phyloP scores from a whole-genome alignment of 768 basidiomycete genomes.

The Tylopilus vinaceipallidus region DNA sequence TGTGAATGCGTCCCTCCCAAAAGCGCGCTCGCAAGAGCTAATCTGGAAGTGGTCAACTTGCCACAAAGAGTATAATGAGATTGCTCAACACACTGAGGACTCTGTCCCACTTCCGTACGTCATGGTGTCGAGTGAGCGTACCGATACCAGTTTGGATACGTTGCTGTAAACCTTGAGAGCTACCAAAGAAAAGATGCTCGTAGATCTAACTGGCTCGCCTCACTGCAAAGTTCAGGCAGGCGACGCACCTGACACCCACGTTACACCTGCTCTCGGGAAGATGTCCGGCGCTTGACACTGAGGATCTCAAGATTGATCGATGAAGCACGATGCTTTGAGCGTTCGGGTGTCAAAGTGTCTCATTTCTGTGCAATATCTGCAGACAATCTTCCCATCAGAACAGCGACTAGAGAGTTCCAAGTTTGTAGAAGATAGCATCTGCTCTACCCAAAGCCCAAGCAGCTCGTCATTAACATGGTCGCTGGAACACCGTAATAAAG shows the following conservation, averaged over 20 bases:
- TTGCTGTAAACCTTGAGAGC: neutral
- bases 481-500: too few species aligned
- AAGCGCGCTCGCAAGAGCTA: neutral
- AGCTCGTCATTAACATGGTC: neutral
- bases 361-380: neutral
- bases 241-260: neutral
- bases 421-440: conserved; percentile 1
- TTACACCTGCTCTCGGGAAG: neutral
- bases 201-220: neutral
- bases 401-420: neutral
- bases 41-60: neutral
- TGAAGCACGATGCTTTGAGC: neutral
- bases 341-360: neutral
- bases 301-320: neutral
- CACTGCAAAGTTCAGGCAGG: neutral
- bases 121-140: too few species aligned
- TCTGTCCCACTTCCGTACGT: too few species aligned
- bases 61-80: neutral
- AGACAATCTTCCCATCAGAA: neutral
- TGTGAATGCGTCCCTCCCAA: too few species aligned
- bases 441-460: neutral
- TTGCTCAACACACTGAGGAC: neutral
- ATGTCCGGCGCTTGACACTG: neutral
- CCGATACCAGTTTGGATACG: neutral
- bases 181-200: neutral